Base-by-base conservation (phyloP, 805 yeast species). In the Torulaspora microellipsoides region DNA sequence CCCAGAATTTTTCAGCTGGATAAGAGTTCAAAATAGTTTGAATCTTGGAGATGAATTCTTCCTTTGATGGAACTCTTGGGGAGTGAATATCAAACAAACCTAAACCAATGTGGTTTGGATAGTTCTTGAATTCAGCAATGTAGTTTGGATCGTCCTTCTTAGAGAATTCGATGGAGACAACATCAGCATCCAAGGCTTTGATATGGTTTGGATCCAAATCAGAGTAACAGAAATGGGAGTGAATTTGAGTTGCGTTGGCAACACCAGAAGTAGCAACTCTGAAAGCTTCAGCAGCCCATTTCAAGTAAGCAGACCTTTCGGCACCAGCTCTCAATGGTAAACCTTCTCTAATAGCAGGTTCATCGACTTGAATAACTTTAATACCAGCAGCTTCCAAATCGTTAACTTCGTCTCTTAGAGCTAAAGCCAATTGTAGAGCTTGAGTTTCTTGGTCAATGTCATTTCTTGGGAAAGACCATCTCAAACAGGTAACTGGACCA, bases 401-500 rank as follows among this genome's bases (percentile, higher is more conserved):
- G 67, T 83, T 78, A 63, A 93, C 99, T 81, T 93, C 99, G 66
- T 93, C 99, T 78, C 98, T 88, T 68, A 93, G 80, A 61, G 98
- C 98, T 66, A 93, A 78, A 69, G 95, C 95, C 68, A 93, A 84
- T 81, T 93, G 99, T 71, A 85, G 80, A 60, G 97, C 88, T 79
- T 93, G 99, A 59, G 81, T 79, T 77, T 85, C 80, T 76, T 85
- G 90, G 53, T 95, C 77, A 59, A 91, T 85, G 66, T 93, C 99
- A 70, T 90, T 91, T 85, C 99, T 88, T 78, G 99, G 99, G 97
- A 93, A 93, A 62, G 99, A 93, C 99, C 99, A 93, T 83, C 99
- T 87, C 72, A 93, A 84, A 76, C 95, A 88, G 69, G 99, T 93
- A 65, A 93, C 93, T 71, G 99, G 99, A 76, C 99, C 99, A 69